Percentiles rank a stretch among this genome's conserved stretches.
These are phyloP conservation scores for Verbena officinalis DNA, from an alignment of 257 asterid genomes.

Conservation along the genomic window DNA sequence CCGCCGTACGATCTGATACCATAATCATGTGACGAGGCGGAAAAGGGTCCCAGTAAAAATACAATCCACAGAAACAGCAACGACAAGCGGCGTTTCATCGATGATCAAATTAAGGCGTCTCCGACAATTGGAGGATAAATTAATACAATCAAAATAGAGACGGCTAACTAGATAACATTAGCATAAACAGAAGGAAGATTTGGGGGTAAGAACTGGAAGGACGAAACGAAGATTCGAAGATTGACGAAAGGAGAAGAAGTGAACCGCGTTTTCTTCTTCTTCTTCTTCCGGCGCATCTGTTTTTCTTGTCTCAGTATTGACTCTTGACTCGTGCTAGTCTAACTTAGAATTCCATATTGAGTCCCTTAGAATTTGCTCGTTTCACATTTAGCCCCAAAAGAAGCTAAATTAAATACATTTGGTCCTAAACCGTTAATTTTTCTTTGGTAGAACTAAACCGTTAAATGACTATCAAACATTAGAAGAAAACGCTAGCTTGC, in stretches of 20 bases:
- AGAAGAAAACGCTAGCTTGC: too few species aligned
- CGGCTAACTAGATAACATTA: conserved; percentile 3
- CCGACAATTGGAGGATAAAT: conserved; percentile 9
- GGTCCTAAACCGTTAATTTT: too few species aligned
- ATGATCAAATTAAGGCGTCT: conserved; percentile 9
- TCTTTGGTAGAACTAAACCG: too few species aligned
- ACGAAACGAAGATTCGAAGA: conserved; percentile 58
- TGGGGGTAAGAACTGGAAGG: conserved; percentile 23
- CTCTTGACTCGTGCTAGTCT: too few species aligned
- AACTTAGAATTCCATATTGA: too few species aligned
- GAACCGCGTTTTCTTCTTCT: conserved; percentile 21
- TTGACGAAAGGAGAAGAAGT: conserved; percentile 24
- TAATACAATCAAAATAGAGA: background rate
- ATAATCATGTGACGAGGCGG: conserved; percentile 32
- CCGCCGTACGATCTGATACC: conserved; percentile 34
- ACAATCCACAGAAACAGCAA: conserved; percentile 30
- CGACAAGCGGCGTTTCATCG: conserved; percentile 44
- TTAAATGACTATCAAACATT: too few species aligned
- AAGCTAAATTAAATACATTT: too few species aligned
- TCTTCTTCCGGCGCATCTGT: background rate
- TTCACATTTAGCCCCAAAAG: too few species aligned
- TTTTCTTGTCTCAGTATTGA: too few species aligned
- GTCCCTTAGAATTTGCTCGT: too few species aligned
- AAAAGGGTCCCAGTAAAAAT: conserved; percentile 22
- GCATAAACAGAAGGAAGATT: conserved; percentile 14